A percentile compares a stretch with the other conserved stretches of the same genome.
These are phyloP conservation scores for Collybia nuda DNA, from an alignment of 768 basidiomycete species.

Conservation along the genomic window DNA sequence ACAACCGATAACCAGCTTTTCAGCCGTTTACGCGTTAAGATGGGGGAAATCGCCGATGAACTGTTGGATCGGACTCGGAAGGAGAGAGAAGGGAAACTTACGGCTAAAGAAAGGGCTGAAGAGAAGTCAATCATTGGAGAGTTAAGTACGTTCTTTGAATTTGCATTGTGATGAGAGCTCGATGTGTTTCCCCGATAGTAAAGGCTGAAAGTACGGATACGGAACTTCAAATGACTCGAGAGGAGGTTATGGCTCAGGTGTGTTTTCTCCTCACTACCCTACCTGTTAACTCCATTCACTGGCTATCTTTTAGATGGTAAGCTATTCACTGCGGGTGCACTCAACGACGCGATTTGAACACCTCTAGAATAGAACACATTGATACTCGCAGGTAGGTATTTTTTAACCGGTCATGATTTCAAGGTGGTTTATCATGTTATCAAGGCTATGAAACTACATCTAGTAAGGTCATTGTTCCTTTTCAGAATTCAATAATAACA, in stretches of 20 bases:
- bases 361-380: background rate
- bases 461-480: background rate
- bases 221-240: constrained; percentile 31
- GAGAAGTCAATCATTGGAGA: constrained; percentile 42
- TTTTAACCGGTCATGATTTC: too few relatives aligned
- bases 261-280: background rate
- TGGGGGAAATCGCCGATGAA: constrained; percentile 37
- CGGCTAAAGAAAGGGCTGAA: constrained; percentile 16
- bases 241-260: constrained; percentile 37
- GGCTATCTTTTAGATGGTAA: constrained; percentile 7
- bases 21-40: constrained; percentile 15
- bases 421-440: background rate
- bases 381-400: background rate
- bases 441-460: constrained; percentile 4
- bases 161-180: background rate
- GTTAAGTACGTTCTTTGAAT: constrained; percentile 22
- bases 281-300: too few relatives aligned
- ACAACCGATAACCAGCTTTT: constrained; percentile 17
- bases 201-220: constrained; percentile 31
- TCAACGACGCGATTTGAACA: background rate
- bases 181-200: constrained; percentile 22
- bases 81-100: constrained; percentile 25
- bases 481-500: background rate
- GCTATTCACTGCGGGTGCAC: background rate
- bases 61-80: constrained; percentile 34